Percentiles rank a stretch among this genome's conserved stretches.
Conservation (phyloP, 164 flowering plant genomes). For the Stephania yunnanensis region DNA sequence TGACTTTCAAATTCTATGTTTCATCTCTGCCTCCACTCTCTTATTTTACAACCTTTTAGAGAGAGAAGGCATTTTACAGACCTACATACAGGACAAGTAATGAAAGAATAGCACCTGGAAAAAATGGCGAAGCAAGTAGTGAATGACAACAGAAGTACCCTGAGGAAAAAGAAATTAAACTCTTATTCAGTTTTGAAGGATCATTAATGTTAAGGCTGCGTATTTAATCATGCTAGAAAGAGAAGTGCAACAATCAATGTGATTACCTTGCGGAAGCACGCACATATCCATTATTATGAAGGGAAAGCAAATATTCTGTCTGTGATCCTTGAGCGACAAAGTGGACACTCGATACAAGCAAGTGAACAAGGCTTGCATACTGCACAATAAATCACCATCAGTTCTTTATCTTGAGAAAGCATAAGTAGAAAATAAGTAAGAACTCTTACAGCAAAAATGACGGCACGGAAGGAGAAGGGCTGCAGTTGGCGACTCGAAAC, state of each 20-base stretch:
- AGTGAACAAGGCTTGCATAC: slow-evolving; percentile 96
- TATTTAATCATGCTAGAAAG: not conserved
- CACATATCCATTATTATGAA: slow-evolving; percentile 30
- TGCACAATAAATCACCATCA: slow-evolving; percentile 30
- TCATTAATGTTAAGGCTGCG: not conserved
- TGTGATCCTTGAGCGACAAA: slow-evolving; percentile 80
- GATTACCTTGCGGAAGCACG: not conserved
- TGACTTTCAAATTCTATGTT: not conserved
- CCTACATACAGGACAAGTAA: slow-evolving; percentile 59
- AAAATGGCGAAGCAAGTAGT: slow-evolving; percentile 25
- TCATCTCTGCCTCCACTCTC: slow-evolving; percentile 4
- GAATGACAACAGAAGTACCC: slow-evolving; percentile 26
- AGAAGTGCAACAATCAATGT: not conserved
- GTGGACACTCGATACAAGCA: slow-evolving; percentile 92
- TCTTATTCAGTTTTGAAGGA: not conserved
- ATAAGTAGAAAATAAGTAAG: not conserved
- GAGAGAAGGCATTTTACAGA: slow-evolving; percentile 21
- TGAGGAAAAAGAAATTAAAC: slow-evolving; percentile 14
- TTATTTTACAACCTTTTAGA: slow-evolving; percentile 9
- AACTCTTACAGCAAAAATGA: slow-evolving; percentile 86
- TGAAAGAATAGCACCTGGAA: slow-evolving; percentile 58
- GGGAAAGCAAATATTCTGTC: slow-evolving; percentile 93
- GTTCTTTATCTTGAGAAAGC: not conserved
- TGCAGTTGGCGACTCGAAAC: slow-evolving; percentile 85
- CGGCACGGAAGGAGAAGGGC: slow-evolving; percentile 96